Percentiles rank a stretch among this genome's conserved stretches.
Evolutionary conservation across 441 rosid species (phyloP).

Genomic region (Populus hybrid): DNA sequence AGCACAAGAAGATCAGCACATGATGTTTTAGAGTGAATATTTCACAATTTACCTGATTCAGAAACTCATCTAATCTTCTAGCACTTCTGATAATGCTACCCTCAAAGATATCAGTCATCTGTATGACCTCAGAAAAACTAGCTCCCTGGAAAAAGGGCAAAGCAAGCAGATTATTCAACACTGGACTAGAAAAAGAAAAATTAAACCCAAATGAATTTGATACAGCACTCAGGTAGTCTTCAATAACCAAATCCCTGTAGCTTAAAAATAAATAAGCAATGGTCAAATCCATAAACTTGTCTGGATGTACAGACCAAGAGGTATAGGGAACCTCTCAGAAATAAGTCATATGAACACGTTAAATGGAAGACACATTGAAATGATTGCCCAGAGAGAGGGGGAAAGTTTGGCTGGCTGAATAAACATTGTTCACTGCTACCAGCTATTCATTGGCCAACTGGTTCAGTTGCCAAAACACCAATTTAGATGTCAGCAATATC

Average conservation of each 20-base stretch:
- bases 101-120: conserved; percentile 96
- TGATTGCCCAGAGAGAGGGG: no score
- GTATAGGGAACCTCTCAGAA: background rate
- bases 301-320: background rate
- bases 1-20: background rate
- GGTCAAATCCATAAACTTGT: background rate
- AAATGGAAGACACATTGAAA: no score
- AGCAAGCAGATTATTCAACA: conserved; percentile 4
- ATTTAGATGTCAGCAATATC: background rate
- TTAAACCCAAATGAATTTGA: background rate
- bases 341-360: no score
- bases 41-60: conserved; percentile 72
- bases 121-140: conserved; percentile 85
- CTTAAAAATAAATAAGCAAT: background rate
- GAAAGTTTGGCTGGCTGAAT: no score
- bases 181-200: background rate
- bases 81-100: conserved; percentile 95
- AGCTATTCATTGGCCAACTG: no score
- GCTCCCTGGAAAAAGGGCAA: conserved; percentile 57
- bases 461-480: background rate
- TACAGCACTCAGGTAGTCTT: background rate
- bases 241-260: background rate
- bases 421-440: no score
- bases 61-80: conserved; percentile 90
- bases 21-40: background rate